Conservation (phyloP, 495 filamentous ascomycete genomes). For the Hypomontagnella monticulosa region DNA sequence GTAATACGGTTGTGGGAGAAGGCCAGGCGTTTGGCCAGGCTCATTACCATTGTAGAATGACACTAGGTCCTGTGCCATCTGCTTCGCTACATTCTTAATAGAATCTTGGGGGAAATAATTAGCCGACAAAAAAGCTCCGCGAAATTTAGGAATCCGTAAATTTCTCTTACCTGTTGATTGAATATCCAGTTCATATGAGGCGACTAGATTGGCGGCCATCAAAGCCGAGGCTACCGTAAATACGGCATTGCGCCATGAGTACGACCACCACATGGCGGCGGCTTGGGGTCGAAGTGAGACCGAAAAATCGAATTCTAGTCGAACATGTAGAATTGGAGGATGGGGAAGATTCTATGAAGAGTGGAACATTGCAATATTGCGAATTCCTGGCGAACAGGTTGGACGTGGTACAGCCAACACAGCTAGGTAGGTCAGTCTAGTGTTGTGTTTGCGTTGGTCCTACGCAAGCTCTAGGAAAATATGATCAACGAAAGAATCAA, state of each 20-base stretch:
- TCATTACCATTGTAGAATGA: constrained; percentile 72
- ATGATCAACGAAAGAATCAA: neutral
- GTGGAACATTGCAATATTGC: constrained; percentile 33
- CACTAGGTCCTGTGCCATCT: constrained; percentile 71
- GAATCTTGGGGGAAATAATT: constrained; percentile 61
- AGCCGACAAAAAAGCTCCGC: neutral
- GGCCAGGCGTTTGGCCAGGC: constrained; percentile 62
- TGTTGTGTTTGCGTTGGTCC: constrained; percentile 10
- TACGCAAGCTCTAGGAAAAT: neutral
- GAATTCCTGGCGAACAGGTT: constrained; percentile 13
- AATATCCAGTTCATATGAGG: constrained; percentile 33
- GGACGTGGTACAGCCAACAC: constrained; percentile 11
- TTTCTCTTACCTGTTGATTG: constrained; percentile 27
- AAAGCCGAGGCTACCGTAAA: constrained; percentile 29
- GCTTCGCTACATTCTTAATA: constrained; percentile 68
- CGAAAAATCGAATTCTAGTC: constrained; percentile 9
- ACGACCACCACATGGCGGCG: constrained; percentile 28
- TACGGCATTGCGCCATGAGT: constrained; percentile 24
- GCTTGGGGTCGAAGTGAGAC: constrained; percentile 23
- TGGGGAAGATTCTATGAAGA: constrained; percentile 9
- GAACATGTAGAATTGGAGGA: constrained; percentile 30
- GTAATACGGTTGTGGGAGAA: constrained; percentile 58
- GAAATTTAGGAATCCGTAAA: neutral
- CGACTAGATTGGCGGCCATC: constrained; percentile 15
- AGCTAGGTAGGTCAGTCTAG: neutral